Evolutionary conservation across 2,329 filamentous ascomycete genomes (phyloP).

Genomic region (Apiospora malaysiana): DNA sequence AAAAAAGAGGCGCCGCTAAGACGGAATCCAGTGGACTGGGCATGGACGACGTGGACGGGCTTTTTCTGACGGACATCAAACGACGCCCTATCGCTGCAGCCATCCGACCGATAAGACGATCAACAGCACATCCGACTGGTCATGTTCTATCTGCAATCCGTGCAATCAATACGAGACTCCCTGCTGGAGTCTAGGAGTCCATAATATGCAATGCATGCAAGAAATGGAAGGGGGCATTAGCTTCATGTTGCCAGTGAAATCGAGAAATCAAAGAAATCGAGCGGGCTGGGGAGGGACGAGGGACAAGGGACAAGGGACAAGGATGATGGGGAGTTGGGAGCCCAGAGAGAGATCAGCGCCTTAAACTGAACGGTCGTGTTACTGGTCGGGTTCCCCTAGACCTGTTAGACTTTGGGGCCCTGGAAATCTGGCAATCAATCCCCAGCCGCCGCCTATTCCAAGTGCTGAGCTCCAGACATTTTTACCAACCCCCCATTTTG

Average conservation of each 20-base stretch:
- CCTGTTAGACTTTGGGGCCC: neutral
- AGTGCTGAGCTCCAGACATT: neutral
- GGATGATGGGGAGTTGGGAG: neutral
- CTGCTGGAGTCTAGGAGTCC: neutral
- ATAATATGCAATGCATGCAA: slow-evolving; percentile 12
- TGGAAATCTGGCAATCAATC: neutral
- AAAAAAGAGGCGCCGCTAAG: neutral
- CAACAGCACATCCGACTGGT: neutral
- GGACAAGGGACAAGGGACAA: neutral
- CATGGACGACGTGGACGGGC: neutral
- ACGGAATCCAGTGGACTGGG: neutral
- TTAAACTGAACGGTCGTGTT: neutral
- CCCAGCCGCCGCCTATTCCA: slow-evolving; percentile 10
- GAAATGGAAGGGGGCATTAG: neutral
- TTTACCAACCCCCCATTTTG: slow-evolving; percentile 3
- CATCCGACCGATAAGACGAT: neutral
- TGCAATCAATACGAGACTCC: slow-evolving; percentile 11
- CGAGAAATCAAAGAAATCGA: too few relatives aligned
- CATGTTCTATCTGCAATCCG: slow-evolving; percentile 10
- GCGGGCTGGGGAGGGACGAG: neutral
- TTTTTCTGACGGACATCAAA: neutral
- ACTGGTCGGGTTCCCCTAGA: neutral
- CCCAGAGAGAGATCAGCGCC: neutral
- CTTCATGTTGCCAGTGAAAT: neutral
- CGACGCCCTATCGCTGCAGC: slow-evolving; percentile 4